Evolutionary conservation across 2,329 filamentous ascomycete species (phyloP).

Genomic region (Clarireedia paspali): DNA sequence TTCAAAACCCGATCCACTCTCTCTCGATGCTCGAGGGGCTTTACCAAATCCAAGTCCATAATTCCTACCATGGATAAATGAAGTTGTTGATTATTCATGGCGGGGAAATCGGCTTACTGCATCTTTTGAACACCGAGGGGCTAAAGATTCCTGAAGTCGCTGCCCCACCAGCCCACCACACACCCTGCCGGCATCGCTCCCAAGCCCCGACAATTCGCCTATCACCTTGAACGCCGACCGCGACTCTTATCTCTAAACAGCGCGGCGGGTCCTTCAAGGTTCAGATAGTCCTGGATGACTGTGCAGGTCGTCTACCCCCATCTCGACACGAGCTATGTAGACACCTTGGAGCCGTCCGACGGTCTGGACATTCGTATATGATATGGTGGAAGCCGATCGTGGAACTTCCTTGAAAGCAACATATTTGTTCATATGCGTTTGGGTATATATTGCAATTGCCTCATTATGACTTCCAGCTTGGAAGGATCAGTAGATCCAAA

Average conservation of each 20-base stretch:
- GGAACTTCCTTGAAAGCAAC: background rate
- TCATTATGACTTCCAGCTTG: background rate
- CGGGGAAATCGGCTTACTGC: background rate
- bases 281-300: background rate
- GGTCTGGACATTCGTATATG: background rate
- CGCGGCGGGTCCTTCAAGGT: background rate
- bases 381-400: background rate
- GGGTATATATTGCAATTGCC: background rate
- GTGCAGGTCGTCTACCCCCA: background rate
- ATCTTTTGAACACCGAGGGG: background rate
- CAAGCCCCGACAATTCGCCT: background rate
- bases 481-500: background rate
- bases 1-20: background rate
- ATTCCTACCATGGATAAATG: too few species aligned
- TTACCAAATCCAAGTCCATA: too few species aligned
- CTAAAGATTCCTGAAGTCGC: background rate
- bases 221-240: constrained; percentile 1
- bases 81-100: background rate
- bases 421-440: too few species aligned
- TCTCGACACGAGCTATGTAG: background rate
- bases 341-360: too few species aligned
- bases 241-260: background rate
- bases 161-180: too few species aligned
- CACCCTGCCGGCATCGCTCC: background rate
- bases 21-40: too few species aligned